These are phyloP conservation scores for Bruguiera sexangula DNA, from an alignment of 345 rosid genomes.

Conservation along the genomic window DNA sequence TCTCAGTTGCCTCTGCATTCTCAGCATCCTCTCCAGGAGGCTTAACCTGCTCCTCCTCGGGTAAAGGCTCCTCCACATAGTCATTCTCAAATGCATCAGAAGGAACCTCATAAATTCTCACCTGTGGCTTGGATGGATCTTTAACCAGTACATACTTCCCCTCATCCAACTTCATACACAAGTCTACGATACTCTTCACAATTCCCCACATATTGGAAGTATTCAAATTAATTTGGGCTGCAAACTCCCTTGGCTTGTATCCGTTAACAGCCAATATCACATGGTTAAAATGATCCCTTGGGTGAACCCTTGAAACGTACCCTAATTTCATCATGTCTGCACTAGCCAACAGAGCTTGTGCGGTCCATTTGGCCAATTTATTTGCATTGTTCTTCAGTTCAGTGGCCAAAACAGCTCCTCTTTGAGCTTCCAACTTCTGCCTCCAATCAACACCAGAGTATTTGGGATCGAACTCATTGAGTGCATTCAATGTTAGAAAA, in stretches of 20 bases:
- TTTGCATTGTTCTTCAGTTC: conserved; percentile 96
- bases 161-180: conserved; percentile 90
- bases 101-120: conserved; percentile 95
- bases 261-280: conserved; percentile 85
- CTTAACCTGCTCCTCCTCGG: conserved; percentile 85
- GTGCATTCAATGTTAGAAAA: conserved; percentile 82
- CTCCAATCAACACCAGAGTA: conserved; percentile 99
- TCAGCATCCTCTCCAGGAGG: conserved; percentile 66
- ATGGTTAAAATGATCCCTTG: conserved; percentile 96
- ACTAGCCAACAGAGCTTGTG: conserved; percentile 83
- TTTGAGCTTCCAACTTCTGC: conserved; percentile 95
- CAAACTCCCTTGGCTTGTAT: conserved; percentile 87
- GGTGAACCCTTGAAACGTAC: conserved; percentile 93
- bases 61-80: conserved; percentile 92
- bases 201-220: conserved; percentile 97
- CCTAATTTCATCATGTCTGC: conserved; percentile 99
- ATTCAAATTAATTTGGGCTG: conserved; percentile 86
- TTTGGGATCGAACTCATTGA: conserved; percentile 92
- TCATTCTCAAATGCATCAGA: conserved; percentile 98
- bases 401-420: conserved; percentile 96
- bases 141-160: conserved; percentile 94
- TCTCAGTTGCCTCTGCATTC: conserved; percentile 47
- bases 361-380: conserved; percentile 95
- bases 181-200: conserved; percentile 88
- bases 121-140: conserved; percentile 95